Evolutionary conservation across 2,329 filamentous ascomycete species (phyloP).

Genomic region (Didymella lethalis): DNA sequence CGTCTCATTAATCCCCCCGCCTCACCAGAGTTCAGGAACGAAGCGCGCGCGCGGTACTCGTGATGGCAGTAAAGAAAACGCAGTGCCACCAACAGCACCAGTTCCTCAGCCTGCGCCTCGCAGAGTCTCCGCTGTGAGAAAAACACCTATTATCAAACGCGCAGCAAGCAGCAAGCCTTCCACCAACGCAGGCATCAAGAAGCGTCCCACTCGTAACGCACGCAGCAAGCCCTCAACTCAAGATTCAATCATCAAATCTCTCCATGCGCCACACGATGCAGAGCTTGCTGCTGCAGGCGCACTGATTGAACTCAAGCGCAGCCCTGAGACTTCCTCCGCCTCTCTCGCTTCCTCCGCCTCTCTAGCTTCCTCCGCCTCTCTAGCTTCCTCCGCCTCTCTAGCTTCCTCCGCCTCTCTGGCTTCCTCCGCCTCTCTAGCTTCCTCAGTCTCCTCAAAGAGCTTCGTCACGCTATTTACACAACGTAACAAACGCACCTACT

Average conservation of each 20-base stretch:
- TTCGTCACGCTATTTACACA: not conserved
- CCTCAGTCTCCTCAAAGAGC: not conserved
- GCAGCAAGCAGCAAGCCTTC: not conserved
- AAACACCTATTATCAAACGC: not conserved
- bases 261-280: not conserved
- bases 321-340: not conserved
- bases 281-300: slow-evolving; percentile 6
- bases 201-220: not conserved
- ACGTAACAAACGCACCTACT: not conserved
- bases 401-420: not conserved
- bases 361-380: not conserved
- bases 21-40: not conserved
- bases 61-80: slow-evolving; percentile 5
- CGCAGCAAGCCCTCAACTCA: not conserved
- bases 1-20: not conserved
- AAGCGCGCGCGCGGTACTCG: not conserved
- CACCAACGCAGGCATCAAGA: not conserved
- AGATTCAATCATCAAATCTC: not conserved
- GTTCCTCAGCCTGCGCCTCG: not conserved
- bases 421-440: too few relatives aligned
- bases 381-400: too few relatives aligned
- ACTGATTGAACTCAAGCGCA: slow-evolving; percentile 1
- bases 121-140: not conserved
- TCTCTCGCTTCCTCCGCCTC: not conserved
- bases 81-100: not conserved